These are phyloP conservation scores for Byssothecium circinans DNA, from an alignment of 2,329 filamentous ascomycete genomes.

Conservation along the genomic window DNA sequence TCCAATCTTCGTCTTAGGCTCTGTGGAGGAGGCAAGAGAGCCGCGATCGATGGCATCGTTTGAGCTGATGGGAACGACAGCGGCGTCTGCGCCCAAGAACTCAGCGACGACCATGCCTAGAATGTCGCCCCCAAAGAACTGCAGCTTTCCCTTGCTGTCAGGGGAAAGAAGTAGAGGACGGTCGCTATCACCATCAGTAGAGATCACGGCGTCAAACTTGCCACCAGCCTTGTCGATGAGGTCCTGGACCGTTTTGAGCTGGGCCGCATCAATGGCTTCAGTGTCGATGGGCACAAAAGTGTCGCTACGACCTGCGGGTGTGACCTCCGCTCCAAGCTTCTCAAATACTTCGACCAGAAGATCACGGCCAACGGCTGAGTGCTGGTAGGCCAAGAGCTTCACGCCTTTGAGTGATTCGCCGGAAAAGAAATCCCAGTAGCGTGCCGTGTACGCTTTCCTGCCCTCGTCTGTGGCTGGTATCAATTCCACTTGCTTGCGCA, in stretches of 20 bases:
- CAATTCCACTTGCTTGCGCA: neutral
- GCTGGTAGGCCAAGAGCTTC: neutral
- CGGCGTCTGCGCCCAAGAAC: neutral
- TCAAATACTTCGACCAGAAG: neutral
- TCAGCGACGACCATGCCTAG: neutral
- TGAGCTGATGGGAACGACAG: neutral
- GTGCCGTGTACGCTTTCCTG: neutral
- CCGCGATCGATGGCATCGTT: neutral
- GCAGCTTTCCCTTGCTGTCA: neutral
- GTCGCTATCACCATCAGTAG: neutral
- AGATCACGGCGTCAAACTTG: neutral
- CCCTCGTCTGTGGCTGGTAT: neutral
- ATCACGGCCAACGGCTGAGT: neutral
- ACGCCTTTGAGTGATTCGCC: neutral
- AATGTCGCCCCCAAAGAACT: neutral
- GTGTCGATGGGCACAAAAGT: neutral
- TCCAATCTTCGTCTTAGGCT: neutral
- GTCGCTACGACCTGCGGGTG: neutral
- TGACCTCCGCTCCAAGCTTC: neutral
- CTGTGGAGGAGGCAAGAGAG: neutral
- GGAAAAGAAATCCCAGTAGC: neutral
- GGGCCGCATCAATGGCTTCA: neutral
- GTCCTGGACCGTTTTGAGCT: neutral
- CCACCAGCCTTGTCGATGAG: neutral
- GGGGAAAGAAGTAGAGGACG: neutral